Conservation (phyloP, 495 filamentous ascomycete species). For the Neurospora intermedia region DNA sequence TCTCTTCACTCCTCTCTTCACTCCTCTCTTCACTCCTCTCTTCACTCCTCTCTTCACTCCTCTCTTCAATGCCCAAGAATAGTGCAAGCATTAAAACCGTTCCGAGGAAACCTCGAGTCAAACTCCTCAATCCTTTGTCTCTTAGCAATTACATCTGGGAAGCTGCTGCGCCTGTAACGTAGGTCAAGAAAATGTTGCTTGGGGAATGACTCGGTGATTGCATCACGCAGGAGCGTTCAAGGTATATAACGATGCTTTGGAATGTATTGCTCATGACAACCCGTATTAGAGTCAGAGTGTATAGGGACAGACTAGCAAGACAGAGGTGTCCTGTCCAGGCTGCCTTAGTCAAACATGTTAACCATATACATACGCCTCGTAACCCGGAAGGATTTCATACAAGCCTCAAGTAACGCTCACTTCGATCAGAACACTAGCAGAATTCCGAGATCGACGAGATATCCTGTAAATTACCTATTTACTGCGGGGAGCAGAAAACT, state of each 20-base stretch:
- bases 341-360: no score
- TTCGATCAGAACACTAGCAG: background rate
- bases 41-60: background rate
- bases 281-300: background rate
- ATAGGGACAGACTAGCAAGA: background rate
- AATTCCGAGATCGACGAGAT: no score
- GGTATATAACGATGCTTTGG: fast-evolving
- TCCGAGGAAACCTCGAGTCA: background rate
- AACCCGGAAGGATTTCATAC: no score
- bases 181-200: background rate
- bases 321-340: background rate
- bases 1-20: background rate
- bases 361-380: no score
- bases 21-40: background rate
- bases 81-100: background rate
- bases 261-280: background rate
- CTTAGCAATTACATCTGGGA: background rate
- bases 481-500: background rate
- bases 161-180: background rate
- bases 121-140: background rate
- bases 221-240: background rate
- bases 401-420: background rate
- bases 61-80: background rate
- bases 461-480: background rate
- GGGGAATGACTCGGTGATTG: background rate